Base-by-base conservation (phyloP, 2,329 filamentous ascomycete species). In the Curvularia eragrostidis region DNA sequence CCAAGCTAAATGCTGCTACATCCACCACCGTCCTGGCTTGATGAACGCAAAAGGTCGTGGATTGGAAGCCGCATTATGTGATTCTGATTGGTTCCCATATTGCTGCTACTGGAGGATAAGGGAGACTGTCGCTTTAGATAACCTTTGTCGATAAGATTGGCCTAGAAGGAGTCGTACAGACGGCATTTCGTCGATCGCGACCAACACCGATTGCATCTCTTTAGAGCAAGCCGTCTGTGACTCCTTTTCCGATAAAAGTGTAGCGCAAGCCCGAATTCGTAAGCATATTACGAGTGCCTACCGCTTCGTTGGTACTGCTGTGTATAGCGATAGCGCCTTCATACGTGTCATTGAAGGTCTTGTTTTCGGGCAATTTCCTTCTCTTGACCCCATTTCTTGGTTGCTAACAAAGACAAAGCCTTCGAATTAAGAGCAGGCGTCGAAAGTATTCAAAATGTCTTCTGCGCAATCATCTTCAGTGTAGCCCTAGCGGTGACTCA, bases 381-480 rank as follows among this genome's bases (percentile, higher is more conserved):
- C 30, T 38, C 21, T n/a, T 18, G 5, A n/a, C 12, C 2, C 18
- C 9, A 21, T 7, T 5, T 12, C 9, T 15, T 32, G 32, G 13
- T 6, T 10, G 23, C 24, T 15, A 5, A 48, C 46, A 41, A 59
- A 18, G 15, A 58, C 57, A n/a, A 60, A 68, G 9, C 62, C 57
- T 42, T 71, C 64, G 38, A 63, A 66, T 57, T 64, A 72, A 3
- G 65, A 70, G 2, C 64, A 70, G 13, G 63, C 66, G 1, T 56
- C 13, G 51, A 62, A 67, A 1, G 63, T 54, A 2, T 60, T 65
- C 47, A 8, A 12, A 0, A 49, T 62, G 18, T 46, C 21, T 23
- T 67, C 64, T 43, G 7, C 7, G n/a, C 34, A 26, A 24, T 8
- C 13, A n/a, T n/a, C 21, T 23, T 56, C 63, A 9, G 65, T 66